These are phyloP conservation scores for Trametes polyzona DNA, from an alignment of 1,284 basidiomycete genomes.

Conservation along the genomic window DNA sequence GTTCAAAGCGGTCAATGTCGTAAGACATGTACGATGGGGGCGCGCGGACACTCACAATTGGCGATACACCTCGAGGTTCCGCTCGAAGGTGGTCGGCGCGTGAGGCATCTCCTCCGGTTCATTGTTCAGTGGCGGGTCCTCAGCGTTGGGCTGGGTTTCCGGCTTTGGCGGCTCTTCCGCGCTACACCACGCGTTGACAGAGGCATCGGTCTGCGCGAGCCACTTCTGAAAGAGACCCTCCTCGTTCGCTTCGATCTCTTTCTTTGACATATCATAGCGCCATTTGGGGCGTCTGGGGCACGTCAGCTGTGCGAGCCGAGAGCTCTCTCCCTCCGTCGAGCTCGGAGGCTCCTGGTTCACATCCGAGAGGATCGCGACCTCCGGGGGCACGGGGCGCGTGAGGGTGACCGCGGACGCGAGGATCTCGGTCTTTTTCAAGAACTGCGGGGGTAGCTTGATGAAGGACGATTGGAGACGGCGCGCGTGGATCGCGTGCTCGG, in stretches of 20 bases:
- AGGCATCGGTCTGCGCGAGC: conserved; percentile 63
- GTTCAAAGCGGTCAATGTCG: conserved; percentile 7
- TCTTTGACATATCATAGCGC: conserved; percentile 82
- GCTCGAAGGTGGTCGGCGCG: conserved; percentile 82
- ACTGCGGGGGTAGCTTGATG: conserved; percentile 62
- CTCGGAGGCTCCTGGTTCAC: neutral
- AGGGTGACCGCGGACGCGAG: conserved; percentile 61
- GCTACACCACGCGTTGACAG: conserved; percentile 59
- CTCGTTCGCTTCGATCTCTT: conserved; percentile 87
- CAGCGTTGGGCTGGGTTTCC: conserved; percentile 26
- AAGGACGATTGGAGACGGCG: conserved; percentile 75
- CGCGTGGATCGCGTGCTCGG: conserved; percentile 36
- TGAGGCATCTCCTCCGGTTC: conserved; percentile 48
- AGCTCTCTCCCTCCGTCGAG: neutral
- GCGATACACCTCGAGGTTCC: conserved; percentile 91
- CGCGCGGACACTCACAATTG: conserved; percentile 66
- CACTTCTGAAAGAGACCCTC: conserved; percentile 79
- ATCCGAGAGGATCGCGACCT: conserved; percentile 47
- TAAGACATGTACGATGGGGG: neutral
- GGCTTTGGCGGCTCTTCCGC: conserved; percentile 17
- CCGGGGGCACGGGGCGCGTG: conserved; percentile 58
- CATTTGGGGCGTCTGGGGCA: conserved; percentile 83
- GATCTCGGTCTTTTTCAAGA: conserved; percentile 64
- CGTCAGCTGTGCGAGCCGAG: conserved; percentile 42
- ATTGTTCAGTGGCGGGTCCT: conserved; percentile 18